A percentile compares a stretch with the other conserved stretches of the same genome.
phyloP scores from a whole-genome alignment of 495 filamentous ascomycete genomes.

The Aspergillus saccharolyticus region DNA sequence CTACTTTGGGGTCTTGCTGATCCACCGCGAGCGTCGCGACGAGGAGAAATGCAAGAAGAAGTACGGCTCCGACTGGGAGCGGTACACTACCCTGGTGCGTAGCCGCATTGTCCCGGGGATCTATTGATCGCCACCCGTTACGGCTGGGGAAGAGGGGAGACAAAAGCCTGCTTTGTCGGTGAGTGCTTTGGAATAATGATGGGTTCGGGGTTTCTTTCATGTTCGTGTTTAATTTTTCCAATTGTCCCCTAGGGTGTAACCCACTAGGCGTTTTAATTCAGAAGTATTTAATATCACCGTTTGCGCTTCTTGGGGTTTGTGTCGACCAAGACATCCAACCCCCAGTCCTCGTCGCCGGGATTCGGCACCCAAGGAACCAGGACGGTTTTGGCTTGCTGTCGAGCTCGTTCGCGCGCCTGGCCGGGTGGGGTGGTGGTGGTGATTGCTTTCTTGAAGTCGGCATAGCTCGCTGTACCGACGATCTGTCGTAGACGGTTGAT shows the following conservation, averaged over 20 bases:
- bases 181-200: too few relatives aligned
- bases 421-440: constrained; percentile 6
- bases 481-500: too few relatives aligned
- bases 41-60: constrained; percentile 89
- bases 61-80: constrained; percentile 91
- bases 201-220: neutral
- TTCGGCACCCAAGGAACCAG: constrained; percentile 40
- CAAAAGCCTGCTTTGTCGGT: too few relatives aligned
- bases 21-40: constrained; percentile 88
- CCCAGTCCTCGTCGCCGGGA: constrained; percentile 37
- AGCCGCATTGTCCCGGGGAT: constrained; percentile 88
- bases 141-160: too few relatives aligned
- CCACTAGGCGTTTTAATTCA: too few relatives aligned
- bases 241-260: too few relatives aligned
- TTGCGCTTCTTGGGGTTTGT: constrained; percentile 34
- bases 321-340: constrained; percentile 33
- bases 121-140: constrained; percentile 70
- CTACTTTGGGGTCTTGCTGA: constrained; percentile 84
- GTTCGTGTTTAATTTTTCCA: too few relatives aligned
- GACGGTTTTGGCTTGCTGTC: constrained; percentile 28
- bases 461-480: constrained; percentile 25
- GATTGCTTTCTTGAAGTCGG: constrained; percentile 26
- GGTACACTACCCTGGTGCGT: constrained; percentile 76
- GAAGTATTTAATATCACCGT: constrained; percentile 18
- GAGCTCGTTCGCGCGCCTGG: constrained; percentile 25